A percentile compares a stretch with the other conserved stretches of the same genome.
These are phyloP conservation scores for Suillus clintonianus DNA, from an alignment of 768 basidiomycete species.

Conservation along the genomic window DNA sequence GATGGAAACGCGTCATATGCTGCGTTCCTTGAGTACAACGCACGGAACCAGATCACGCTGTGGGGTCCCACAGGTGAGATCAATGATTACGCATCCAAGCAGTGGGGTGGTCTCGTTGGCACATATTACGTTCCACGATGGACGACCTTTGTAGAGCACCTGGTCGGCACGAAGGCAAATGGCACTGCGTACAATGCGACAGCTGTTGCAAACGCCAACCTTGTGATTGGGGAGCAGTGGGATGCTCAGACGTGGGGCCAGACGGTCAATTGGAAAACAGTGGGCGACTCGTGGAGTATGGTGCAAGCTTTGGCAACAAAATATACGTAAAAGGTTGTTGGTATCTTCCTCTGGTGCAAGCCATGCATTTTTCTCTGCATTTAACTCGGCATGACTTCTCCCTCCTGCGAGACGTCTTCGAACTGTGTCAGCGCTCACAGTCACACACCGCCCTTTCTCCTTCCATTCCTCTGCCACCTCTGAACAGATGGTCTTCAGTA, in stretches of 20 bases:
- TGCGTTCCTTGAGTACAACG: constrained; percentile 38
- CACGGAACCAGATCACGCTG: constrained; percentile 45
- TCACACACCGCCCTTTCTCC: too few species aligned
- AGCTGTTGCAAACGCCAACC: constrained; percentile 23
- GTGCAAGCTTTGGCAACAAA: constrained; percentile 14
- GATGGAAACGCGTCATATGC: constrained; percentile 32
- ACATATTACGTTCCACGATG: constrained; percentile 39
- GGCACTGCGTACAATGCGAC: constrained; percentile 31
- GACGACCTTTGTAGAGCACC: constrained; percentile 35
- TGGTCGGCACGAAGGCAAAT: constrained; percentile 28
- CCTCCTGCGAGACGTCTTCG: too few species aligned
- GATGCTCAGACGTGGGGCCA: constrained; percentile 22
- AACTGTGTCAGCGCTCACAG: too few species aligned
- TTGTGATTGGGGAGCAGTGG: constrained; percentile 37
- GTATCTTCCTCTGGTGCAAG: too few species aligned
- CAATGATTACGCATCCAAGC: constrained; percentile 46
- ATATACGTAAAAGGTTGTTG: constrained; percentile 6
- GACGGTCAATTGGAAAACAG: constrained; percentile 11
- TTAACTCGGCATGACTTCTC: too few species aligned
- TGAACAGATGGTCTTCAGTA: too few species aligned
- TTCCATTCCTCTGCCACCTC: too few species aligned
- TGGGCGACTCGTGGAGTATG: constrained; percentile 23
- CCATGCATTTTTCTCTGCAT: too few species aligned
- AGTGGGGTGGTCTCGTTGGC: constrained; percentile 41
- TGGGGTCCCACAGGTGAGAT: constrained; percentile 45